phyloP scores from a whole-genome alignment of 306 rosid species.

The Cicer judaicum region DNA sequence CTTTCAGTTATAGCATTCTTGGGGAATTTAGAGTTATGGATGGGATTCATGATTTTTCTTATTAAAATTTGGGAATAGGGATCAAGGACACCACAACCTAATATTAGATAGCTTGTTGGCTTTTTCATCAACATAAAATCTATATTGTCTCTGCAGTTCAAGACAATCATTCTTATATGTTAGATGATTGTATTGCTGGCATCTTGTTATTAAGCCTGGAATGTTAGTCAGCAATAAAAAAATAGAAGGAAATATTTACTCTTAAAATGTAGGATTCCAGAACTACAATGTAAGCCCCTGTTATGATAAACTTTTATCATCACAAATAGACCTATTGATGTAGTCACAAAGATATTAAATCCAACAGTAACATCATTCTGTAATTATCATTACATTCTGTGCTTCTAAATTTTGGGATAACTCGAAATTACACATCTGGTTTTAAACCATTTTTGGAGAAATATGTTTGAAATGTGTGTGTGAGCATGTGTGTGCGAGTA shows the following conservation, averaged over 20 bases:
- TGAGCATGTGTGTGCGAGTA: not conserved
- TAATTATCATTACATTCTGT: constrained; percentile 2
- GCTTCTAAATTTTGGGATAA: not conserved
- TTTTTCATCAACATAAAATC: constrained; percentile 6
- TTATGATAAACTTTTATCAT: not conserved
- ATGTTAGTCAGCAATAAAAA: not conserved
- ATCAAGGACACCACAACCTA: not conserved
- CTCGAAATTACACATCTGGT: not conserved
- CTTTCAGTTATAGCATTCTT: not conserved
- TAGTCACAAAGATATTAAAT: constrained; percentile 9
- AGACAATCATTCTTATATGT: constrained; percentile 4
- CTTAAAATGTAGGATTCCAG: not conserved
- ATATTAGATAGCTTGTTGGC: not conserved
- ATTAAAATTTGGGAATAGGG: not conserved
- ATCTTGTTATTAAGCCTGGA: constrained; percentile 10
- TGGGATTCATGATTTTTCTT: constrained; percentile 19
- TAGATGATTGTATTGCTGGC: constrained; percentile 25
- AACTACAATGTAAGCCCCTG: constrained; percentile 6
- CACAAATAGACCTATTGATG: constrained; percentile 4
- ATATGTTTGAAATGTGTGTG: not conserved
- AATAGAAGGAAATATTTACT: not conserved
- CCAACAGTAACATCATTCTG: not conserved
- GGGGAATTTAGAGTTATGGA: constrained; percentile 9
- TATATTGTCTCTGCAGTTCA: constrained; percentile 10
- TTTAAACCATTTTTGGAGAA: not conserved